Percentiles rank a stretch among this genome's conserved stretches.
Conservation (phyloP, 306 rosid species). For the Ormosia semicastrata region DNA sequence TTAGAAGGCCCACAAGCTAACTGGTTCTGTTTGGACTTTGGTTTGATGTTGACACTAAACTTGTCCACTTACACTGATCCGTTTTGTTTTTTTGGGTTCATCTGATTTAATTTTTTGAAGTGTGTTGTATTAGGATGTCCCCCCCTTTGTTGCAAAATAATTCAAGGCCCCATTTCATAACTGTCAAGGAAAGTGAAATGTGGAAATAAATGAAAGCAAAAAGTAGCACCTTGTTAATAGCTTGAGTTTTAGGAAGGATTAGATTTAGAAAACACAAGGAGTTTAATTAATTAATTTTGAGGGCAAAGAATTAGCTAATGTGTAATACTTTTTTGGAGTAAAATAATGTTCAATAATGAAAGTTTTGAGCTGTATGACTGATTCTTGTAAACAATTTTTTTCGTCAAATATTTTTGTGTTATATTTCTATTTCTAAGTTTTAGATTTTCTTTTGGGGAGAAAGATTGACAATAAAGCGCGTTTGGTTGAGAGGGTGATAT, state of each 20-base stretch:
- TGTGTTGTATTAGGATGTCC: slow-evolving; percentile 25
- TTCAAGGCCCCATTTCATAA: slow-evolving; percentile 29
- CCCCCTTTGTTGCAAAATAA: slow-evolving; percentile 19
- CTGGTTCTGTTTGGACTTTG: slow-evolving; percentile 22
- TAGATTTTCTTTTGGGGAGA: neutral
- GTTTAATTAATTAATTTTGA: neutral
- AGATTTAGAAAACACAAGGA: neutral
- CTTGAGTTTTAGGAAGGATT: neutral
- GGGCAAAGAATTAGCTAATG: neutral
- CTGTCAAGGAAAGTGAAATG: neutral
- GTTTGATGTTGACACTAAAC: slow-evolving; percentile 39
- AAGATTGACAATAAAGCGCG: neutral
- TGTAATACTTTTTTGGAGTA: neutral
- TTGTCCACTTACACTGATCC: slow-evolving; percentile 28
- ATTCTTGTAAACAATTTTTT: neutral
- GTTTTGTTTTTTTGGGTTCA: slow-evolving; percentile 17
- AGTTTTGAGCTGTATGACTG: no score
- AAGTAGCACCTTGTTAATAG: neutral
- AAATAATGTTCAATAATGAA: neutral
- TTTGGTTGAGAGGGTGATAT: neutral
- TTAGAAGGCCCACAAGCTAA: slow-evolving; percentile 37
- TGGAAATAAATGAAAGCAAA: neutral
- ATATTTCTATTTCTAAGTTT: neutral
- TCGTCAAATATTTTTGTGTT: neutral
- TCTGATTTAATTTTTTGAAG: neutral